Evolutionary conservation across 768 basidiomycete species (phyloP).

Genomic region (Suillus bovinus): DNA sequence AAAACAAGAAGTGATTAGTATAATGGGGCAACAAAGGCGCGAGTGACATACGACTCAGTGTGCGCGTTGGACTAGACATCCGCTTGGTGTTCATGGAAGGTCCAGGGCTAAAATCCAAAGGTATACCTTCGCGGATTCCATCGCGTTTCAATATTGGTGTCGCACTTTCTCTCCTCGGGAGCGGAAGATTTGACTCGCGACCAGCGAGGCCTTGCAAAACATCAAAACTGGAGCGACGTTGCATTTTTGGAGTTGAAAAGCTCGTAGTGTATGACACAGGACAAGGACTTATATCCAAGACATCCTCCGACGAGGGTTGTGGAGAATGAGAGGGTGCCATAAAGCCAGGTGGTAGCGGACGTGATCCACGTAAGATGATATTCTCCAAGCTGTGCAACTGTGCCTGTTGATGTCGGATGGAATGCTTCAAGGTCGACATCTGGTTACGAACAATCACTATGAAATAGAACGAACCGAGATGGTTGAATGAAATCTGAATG

Average conservation of each 20-base stretch:
- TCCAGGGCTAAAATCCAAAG: constrained; percentile 51
- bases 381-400: constrained; percentile 72
- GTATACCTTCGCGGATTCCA: constrained; percentile 74
- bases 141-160: constrained; percentile 43
- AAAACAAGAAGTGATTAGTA: constrained; percentile 23
- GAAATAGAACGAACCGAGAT: constrained; percentile 28
- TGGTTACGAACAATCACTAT: constrained; percentile 76
- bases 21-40: constrained; percentile 8
- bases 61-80: constrained; percentile 70
- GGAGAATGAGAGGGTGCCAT: constrained; percentile 41
- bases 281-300: constrained; percentile 32
- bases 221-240: constrained; percentile 71
- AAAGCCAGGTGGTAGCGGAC: constrained; percentile 50
- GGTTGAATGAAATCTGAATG: constrained; percentile 23
- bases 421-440: constrained; percentile 79
- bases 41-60: constrained; percentile 69
- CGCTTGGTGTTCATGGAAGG: constrained; percentile 48
- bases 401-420: constrained; percentile 82
- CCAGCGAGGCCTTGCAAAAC: constrained; percentile 69
- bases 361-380: constrained; percentile 63
- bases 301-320: constrained; percentile 35
- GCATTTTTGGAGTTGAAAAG: constrained; percentile 47
- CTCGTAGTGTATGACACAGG: constrained; percentile 33
- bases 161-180: constrained; percentile 58
- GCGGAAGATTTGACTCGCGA: constrained; percentile 71